Evolutionary conservation across 805 yeast genomes (phyloP).

Genomic region (Ogataea henricii): DNA sequence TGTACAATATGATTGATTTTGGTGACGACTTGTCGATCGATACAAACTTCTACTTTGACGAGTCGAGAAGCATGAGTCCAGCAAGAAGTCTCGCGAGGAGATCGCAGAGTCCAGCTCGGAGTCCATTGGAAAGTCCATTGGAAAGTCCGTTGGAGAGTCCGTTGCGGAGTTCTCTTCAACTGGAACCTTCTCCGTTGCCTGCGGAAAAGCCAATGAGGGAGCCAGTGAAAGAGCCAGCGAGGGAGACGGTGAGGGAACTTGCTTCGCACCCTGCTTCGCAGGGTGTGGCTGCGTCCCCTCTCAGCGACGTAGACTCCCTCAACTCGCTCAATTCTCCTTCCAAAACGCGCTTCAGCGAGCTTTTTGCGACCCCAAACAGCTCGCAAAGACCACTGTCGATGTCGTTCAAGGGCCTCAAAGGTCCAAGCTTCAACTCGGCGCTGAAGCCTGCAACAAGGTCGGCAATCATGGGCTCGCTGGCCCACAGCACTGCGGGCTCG

Average conservation of each 20-base stretch:
- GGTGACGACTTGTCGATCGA: constrained; percentile 26
- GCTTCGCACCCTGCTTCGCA: not conserved
- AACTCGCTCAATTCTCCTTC: constrained; percentile 2
- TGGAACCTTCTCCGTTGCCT: not conserved
- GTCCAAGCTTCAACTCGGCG: constrained; percentile 51
- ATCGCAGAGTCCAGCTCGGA: not conserved
- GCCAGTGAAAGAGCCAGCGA: too few species aligned
- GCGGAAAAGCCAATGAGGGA: not conserved
- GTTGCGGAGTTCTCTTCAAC: not conserved
- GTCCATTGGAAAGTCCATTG: not conserved
- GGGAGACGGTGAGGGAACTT: too few species aligned
- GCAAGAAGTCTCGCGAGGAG: too few species aligned
- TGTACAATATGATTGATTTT: constrained; percentile 34
- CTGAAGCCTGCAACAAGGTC: constrained; percentile 30
- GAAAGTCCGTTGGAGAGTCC: not conserved
- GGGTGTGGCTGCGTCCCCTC: not conserved
- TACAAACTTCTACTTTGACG: constrained; percentile 29
- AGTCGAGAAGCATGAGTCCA: not conserved
- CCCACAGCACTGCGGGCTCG: constrained; percentile 29
- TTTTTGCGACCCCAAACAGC: not conserved
- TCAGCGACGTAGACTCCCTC: constrained; percentile 8
- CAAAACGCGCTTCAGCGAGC: not conserved
- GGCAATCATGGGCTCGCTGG: constrained; percentile 33
- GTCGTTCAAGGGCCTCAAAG: constrained; percentile 65
- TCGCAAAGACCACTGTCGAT: constrained; percentile 38